phyloP scores from a whole-genome alignment of 2,329 filamentous ascomycete genomes.

The Drechslera avenae region DNA sequence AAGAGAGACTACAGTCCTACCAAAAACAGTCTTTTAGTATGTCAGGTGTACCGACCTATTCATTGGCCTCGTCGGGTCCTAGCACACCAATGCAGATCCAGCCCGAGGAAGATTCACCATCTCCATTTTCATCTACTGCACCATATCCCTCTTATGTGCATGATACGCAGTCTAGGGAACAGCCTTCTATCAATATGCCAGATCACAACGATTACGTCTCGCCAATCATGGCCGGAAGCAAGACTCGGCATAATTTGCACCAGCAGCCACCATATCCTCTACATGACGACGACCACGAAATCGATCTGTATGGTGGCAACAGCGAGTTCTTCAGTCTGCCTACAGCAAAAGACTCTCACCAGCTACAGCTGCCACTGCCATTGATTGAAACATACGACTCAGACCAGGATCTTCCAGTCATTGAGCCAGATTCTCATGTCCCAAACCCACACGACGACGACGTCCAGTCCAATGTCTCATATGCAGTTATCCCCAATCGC shows the following conservation, averaged over 20 bases:
- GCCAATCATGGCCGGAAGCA: not conserved
- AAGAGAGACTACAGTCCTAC: not conserved
- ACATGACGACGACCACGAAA: not conserved
- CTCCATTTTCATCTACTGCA: too few relatives aligned
- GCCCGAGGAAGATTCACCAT: too few relatives aligned
- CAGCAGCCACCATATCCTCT: constrained; percentile 5
- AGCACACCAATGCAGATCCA: not conserved
- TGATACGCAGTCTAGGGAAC: not conserved
- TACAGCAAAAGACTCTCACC: constrained; percentile 8
- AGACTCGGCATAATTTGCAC: not conserved
- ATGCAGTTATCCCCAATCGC: too few relatives aligned
- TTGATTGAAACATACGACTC: constrained; percentile 1
- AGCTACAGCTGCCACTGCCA: not conserved
- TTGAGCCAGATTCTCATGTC: constrained; percentile 7
- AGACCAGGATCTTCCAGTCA: constrained; percentile 9
- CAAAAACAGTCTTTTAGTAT: not conserved
- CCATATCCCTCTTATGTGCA: too few relatives aligned
- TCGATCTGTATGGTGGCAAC: not conserved
- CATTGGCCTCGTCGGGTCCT: not conserved
- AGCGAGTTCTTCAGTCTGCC: constrained; percentile 3
- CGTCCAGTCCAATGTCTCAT: too few relatives aligned
- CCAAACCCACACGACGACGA: not conserved
- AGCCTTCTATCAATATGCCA: constrained; percentile 2
- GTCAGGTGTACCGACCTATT: not conserved
- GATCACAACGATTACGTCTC: constrained; percentile 1